phyloP scores from a whole-genome alignment of 176 grass and related monocot species.

The Oryza nivara region DNA sequence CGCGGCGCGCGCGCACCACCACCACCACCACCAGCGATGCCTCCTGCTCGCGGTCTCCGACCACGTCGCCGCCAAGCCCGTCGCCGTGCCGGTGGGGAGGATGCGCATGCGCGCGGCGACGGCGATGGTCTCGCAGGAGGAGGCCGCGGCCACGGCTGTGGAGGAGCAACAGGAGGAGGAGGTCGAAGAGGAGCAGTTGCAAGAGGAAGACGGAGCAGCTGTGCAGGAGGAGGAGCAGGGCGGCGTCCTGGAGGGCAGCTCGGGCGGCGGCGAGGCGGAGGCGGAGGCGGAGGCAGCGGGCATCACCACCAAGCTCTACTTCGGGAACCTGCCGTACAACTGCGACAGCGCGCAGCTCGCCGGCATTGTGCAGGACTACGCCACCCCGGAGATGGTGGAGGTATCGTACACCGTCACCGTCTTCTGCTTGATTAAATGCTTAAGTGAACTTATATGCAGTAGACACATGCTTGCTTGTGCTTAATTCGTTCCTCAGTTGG shows the following conservation, averaged over 20 bases:
- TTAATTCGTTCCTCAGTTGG: too few relatives aligned
- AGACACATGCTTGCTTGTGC: not conserved
- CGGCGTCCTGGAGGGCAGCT: not conserved
- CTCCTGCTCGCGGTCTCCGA: constrained; percentile 24
- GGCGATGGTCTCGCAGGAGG: constrained; percentile 55
- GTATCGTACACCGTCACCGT: constrained; percentile 26
- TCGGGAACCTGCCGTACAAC: constrained; percentile 95
- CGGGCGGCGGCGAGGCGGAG: not conserved
- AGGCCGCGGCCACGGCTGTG: constrained; percentile 48
- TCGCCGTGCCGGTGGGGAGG: not conserved
- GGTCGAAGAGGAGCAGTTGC: not conserved
- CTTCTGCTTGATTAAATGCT: not conserved
- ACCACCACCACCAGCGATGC: not conserved
- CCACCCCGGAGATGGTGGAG: constrained; percentile 92
- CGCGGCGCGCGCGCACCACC: not conserved
- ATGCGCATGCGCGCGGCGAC: constrained; percentile 3
- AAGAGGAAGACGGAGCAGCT: constrained; percentile 45
- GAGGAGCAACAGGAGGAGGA: constrained; percentile 39
- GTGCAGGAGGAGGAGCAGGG: constrained; percentile 6
- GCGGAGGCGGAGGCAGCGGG: not conserved
- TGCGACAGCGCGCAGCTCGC: constrained; percentile 94
- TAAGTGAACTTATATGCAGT: not conserved
- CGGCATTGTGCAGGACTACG: constrained; percentile 80
- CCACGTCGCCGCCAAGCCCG: constrained; percentile 1
- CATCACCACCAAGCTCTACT: constrained; percentile 75